phyloP scores from a whole-genome alignment of 169 alveolate species.

The Plasmodium blacklocki region DNA sequence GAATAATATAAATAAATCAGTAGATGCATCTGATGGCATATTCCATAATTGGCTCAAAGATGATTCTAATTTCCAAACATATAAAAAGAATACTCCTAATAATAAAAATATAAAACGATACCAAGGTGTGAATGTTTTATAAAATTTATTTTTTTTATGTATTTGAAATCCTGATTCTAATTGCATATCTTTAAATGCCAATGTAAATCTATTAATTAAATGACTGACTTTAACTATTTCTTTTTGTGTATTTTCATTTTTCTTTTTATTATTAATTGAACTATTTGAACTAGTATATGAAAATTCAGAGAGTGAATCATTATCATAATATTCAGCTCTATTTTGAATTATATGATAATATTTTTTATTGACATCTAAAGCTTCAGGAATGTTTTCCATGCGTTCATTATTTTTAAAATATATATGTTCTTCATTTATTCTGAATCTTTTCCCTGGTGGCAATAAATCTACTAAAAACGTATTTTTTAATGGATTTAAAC shows the following conservation, averaged over 20 bases:
- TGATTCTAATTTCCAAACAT: constrained; percentile 72
- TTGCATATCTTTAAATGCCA: constrained; percentile 86
- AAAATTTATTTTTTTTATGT: constrained; percentile 81
- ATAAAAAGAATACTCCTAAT: constrained; percentile 77
- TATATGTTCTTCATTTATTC: constrained; percentile 73
- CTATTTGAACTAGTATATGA: constrained; percentile 71
- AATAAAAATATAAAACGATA: constrained; percentile 79
- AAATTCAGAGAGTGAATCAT: constrained; percentile 62
- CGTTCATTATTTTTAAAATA: constrained; percentile 70
- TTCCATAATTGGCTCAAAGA: constrained; percentile 51
- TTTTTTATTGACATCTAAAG: constrained; percentile 68
- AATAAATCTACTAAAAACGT: constrained; percentile 71
- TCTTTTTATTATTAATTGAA: constrained; percentile 57
- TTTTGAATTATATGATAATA: constrained; percentile 74
- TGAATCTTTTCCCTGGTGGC: constrained; percentile 73
- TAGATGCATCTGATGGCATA: constrained; percentile 33
- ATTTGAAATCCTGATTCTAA: constrained; percentile 82
- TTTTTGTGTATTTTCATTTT: constrained; percentile 61
- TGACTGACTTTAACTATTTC: constrained; percentile 65
- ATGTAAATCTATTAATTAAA: constrained; percentile 81
- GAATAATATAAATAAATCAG: constrained; percentile 44
- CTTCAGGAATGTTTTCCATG: constrained; percentile 77
- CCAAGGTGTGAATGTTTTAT: constrained; percentile 82
- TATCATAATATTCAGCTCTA: constrained; percentile 44
- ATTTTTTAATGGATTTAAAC: constrained; percentile 69